These are phyloP conservation scores for Paraphoma sp. DNA, from an alignment of 2,329 filamentous ascomycete species.

Conservation along the genomic window DNA sequence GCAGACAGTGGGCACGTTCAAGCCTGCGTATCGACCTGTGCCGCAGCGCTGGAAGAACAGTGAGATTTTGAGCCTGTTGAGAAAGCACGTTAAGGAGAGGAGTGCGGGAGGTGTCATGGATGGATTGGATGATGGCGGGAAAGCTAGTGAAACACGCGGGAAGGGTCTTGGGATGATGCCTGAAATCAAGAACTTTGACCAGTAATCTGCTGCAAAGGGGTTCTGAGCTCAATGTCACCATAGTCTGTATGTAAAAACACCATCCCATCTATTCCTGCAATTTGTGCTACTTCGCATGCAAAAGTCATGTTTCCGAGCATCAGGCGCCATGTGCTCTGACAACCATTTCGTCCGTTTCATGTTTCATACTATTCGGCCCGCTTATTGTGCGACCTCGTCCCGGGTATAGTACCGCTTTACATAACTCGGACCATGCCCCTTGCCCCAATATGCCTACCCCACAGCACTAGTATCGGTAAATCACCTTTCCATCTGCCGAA, in stretches of 20 bases:
- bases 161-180: slow-evolving; percentile 59
- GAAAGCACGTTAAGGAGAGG: slow-evolving; percentile 78
- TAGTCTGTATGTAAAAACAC: not conserved
- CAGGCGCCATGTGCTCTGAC: not conserved
- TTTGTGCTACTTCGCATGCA: too few species aligned
- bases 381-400: not conserved
- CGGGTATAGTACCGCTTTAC: not conserved
- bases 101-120: slow-evolving; percentile 65
- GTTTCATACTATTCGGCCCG: not conserved
- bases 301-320: not conserved
- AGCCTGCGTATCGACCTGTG: slow-evolving; percentile 90
- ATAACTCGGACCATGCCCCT: not conserved
- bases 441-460: slow-evolving; percentile 1
- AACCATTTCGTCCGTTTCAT: not conserved
- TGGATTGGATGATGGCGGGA: slow-evolving; percentile 34
- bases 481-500: slow-evolving; percentile 3
- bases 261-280: not conserved
- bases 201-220: slow-evolving; percentile 12
- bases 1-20: slow-evolving; percentile 93
- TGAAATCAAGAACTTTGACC: slow-evolving; percentile 56
- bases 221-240: not conserved
- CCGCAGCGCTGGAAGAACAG: slow-evolving; percentile 84
- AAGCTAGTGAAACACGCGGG: slow-evolving; percentile 39
- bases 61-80: slow-evolving; percentile 76
- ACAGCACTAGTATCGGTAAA: not conserved